phyloP scores from a whole-genome alignment of 1,139 yeast genomes.

The Kodamaea sp. region DNA sequence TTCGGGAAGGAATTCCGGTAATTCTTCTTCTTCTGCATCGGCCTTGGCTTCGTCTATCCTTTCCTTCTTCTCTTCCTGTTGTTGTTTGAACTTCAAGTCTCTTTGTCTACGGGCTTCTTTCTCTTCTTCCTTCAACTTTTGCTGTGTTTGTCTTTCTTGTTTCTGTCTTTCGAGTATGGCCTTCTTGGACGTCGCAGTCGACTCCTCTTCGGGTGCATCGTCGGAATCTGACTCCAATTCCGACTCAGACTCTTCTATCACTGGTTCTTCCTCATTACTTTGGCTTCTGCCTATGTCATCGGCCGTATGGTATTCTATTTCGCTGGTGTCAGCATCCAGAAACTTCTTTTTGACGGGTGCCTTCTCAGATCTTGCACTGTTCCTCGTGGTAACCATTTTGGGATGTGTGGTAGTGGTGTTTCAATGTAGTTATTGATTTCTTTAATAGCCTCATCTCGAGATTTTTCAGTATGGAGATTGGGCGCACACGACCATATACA shows the following conservation, averaged over 20 bases:
- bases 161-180: constrained; percentile 37
- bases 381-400: constrained; percentile 22
- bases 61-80: constrained; percentile 40
- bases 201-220: constrained; percentile 54
- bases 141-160: constrained; percentile 32
- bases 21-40: constrained; percentile 25
- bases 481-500: too few species aligned
- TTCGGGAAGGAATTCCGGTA: constrained; percentile 55
- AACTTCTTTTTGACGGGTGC: constrained; percentile 21
- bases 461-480: too few species aligned
- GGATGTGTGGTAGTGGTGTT: too few species aligned
- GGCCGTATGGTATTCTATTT: constrained; percentile 20
- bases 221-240: constrained; percentile 30
- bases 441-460: too few species aligned
- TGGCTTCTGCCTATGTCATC: constrained; percentile 14
- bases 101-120: constrained; percentile 53
- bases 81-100: constrained; percentile 50
- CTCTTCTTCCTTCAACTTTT: constrained; percentile 35
- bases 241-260: constrained; percentile 13
- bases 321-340: constrained; percentile 16
- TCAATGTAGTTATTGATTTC: too few species aligned
- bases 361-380: constrained; percentile 10
- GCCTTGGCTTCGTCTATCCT: constrained; percentile 19
- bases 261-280: constrained; percentile 4
- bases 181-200: constrained; percentile 30